phyloP scores from a whole-genome alignment of 2,329 filamentous ascomycete species.

The Hymenoscyphus linearis region DNA sequence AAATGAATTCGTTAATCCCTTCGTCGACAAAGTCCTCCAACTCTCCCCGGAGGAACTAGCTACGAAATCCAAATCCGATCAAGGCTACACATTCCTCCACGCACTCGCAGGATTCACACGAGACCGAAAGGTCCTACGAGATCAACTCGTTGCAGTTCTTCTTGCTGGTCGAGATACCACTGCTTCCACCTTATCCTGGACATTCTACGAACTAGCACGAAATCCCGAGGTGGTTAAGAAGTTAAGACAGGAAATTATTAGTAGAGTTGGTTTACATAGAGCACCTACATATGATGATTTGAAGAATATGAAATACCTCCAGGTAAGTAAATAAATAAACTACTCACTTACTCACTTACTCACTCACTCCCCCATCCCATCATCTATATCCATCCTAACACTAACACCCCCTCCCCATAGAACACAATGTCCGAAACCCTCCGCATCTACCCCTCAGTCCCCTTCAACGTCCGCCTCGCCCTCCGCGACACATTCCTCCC shows the following conservation, averaged over 20 bases:
- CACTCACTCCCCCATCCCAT: background rate
- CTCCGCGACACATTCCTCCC: constrained; percentile 72
- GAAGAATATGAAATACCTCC: constrained; percentile 82
- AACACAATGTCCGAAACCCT: constrained; percentile 71
- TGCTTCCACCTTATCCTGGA: constrained; percentile 73
- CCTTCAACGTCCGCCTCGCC: constrained; percentile 71
- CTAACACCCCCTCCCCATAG: constrained; percentile 31
- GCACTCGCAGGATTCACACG: constrained; percentile 77
- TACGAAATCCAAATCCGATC: constrained; percentile 64
- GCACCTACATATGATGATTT: constrained; percentile 72
- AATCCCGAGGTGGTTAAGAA: constrained; percentile 62
- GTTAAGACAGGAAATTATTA: constrained; percentile 67
- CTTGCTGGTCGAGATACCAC: constrained; percentile 87
- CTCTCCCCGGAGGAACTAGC: constrained; percentile 68
- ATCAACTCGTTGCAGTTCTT: constrained; percentile 78
- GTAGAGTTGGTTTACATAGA: constrained; percentile 56
- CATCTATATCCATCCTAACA: background rate
- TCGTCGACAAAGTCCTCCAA: constrained; percentile 68
- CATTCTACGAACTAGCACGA: constrained; percentile 73
- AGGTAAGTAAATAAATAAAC: constrained; percentile 29
- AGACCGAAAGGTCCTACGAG: constrained; percentile 65
- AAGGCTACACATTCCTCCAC: constrained; percentile 79
- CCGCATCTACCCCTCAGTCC: constrained; percentile 71
- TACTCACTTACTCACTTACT: too few relatives aligned
- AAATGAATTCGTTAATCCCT: constrained; percentile 70